Conservation (phyloP, 495 filamentous ascomycete genomes). For the Podospora pseudopauciseta region DNA sequence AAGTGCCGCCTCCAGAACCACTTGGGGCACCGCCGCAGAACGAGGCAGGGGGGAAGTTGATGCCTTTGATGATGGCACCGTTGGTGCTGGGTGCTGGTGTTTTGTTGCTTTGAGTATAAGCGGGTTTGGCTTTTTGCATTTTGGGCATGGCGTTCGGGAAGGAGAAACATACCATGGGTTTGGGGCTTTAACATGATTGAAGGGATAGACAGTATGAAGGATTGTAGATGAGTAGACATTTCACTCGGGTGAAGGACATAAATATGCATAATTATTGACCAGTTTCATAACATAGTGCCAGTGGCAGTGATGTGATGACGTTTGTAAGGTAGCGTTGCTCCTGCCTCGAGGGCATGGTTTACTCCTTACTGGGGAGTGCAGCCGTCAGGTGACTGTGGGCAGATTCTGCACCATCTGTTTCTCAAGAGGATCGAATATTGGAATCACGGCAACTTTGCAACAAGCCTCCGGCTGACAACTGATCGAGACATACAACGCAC, state of each 20-base stretch:
- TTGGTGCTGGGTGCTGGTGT: background rate
- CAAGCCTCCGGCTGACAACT: too few species aligned
- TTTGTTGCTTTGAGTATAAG: background rate
- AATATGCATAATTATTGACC: background rate
- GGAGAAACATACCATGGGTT: background rate
- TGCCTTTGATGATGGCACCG: background rate
- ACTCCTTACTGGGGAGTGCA: too few species aligned
- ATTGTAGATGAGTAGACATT: background rate
- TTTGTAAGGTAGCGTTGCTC: too few species aligned
- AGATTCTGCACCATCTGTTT: too few species aligned
- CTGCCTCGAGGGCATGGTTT: too few species aligned
- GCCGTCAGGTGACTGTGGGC: too few species aligned
- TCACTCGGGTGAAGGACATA: background rate
- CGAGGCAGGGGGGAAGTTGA: background rate
- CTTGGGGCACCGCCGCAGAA: background rate
- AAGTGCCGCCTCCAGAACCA: background rate
- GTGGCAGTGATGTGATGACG: too few species aligned
- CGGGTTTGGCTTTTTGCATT: background rate
- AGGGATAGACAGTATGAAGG: background rate
- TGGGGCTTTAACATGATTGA: background rate
- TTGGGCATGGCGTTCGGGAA: background rate
- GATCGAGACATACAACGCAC: too few species aligned
- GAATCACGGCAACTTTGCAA: too few species aligned
- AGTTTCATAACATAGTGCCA: too few species aligned
- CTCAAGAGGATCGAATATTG: too few species aligned